Evolutionary conservation across 129 eudicot species (phyloP).

Genomic region (Tagetes erecta): DNA sequence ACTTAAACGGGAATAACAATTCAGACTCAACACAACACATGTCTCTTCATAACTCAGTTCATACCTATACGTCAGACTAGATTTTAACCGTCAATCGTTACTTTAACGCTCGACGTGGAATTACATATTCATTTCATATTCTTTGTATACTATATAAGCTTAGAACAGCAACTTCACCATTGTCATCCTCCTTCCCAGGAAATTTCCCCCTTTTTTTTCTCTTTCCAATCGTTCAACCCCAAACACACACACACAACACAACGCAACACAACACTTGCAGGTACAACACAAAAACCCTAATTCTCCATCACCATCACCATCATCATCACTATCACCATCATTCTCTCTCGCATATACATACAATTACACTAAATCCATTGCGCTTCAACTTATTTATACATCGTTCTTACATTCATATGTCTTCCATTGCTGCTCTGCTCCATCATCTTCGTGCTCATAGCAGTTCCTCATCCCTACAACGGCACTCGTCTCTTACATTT

Average conservation of each 20-base stretch:
- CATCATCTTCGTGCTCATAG: conserved; percentile 25
- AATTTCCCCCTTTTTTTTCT: conserved; percentile 25
- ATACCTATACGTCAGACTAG: too few relatives aligned
- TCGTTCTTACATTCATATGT: conserved; percentile 47
- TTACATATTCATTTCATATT: too few relatives aligned
- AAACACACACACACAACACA: not conserved
- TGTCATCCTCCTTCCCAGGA: conserved; percentile 1
- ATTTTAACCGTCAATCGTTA: too few relatives aligned
- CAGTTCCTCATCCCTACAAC: conserved; percentile 26
- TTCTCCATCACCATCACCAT: conserved; percentile 26
- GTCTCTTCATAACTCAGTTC: too few relatives aligned
- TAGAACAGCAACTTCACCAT: not conserved
- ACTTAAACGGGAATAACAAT: too few relatives aligned
- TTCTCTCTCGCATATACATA: conserved; percentile 13
- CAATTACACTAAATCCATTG: conserved; percentile 17
- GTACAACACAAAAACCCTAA: conserved; percentile 43
- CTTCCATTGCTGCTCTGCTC: conserved; percentile 39
- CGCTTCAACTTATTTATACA: conserved; percentile 11
- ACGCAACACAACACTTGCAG: not conserved
- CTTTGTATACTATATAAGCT: not conserved
- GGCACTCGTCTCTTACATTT: conserved; percentile 29
- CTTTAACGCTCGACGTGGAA: too few relatives aligned
- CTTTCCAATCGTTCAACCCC: conserved; percentile 30
- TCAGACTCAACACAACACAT: too few relatives aligned
- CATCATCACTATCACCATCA: conserved; percentile 3